A percentile compares a stretch with the other conserved stretches of the same genome.
Evolutionary conservation across 1,284 basidiomycete species (phyloP).

Genomic region (Cutaneotrichosporon arboriforme): DNA sequence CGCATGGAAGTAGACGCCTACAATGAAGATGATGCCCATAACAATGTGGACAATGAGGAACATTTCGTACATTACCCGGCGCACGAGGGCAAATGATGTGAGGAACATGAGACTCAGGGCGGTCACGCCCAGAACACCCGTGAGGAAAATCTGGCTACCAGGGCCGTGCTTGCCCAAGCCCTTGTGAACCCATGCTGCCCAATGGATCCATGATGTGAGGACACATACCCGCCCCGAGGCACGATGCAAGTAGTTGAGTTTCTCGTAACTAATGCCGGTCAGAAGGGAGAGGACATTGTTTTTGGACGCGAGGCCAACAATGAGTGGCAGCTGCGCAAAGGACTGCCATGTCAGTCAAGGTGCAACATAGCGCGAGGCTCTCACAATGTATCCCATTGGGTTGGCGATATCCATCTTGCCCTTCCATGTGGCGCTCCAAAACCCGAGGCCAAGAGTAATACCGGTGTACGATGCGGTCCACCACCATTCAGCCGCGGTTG

Average conservation of each 20-base stretch:
- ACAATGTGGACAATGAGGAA: slow-evolving; percentile 52
- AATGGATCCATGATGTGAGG: slow-evolving; percentile 33
- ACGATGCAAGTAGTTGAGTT: slow-evolving; percentile 47
- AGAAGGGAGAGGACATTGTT: slow-evolving; percentile 60
- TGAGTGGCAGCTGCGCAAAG: slow-evolving; percentile 57
- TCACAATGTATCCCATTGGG: slow-evolving; percentile 13
- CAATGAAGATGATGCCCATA: slow-evolving; percentile 33
- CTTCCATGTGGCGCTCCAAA: slow-evolving; percentile 3
- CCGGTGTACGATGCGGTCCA: slow-evolving; percentile 15
- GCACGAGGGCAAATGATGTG: slow-evolving; percentile 48
- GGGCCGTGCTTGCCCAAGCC: slow-evolving; percentile 14
- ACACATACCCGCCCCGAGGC: slow-evolving; percentile 32
- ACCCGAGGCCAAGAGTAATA: slow-evolving; percentile 10
- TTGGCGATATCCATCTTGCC: slow-evolving; percentile 16
- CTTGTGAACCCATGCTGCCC: slow-evolving; percentile 20
- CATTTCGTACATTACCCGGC: slow-evolving; percentile 51
- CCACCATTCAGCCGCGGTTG: slow-evolving; percentile 11
- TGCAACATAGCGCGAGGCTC: background rate
- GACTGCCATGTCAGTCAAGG: background rate
- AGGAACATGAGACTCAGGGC: slow-evolving; percentile 50
- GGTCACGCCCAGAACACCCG: slow-evolving; percentile 14
- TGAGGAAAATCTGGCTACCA: slow-evolving; percentile 10
- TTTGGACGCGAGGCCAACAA: slow-evolving; percentile 59
- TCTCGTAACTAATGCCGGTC: slow-evolving; percentile 61
- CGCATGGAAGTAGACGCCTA: slow-evolving; percentile 19